Conservation (phyloP, 495 filamentous ascomycete species). For the Aspergillus asperescens region DNA sequence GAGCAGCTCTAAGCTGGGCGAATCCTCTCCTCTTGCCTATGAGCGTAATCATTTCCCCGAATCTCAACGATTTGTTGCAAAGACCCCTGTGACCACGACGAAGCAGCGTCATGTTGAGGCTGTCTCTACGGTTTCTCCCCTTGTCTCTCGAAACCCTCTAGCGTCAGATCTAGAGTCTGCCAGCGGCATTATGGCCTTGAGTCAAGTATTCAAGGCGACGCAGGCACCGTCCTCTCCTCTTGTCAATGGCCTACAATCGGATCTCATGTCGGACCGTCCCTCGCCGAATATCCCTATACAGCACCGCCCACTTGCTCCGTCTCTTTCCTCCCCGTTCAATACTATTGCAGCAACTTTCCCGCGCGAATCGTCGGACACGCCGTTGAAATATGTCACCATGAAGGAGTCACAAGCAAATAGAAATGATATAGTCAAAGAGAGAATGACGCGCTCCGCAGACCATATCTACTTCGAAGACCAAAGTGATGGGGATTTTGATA, state of each 20-base stretch:
- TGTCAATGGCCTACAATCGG: slow-evolving; percentile 33
- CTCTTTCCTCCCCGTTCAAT: slow-evolving; percentile 40
- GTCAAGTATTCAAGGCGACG: slow-evolving; percentile 48
- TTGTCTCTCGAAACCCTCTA: slow-evolving; percentile 43
- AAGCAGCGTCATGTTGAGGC: slow-evolving; percentile 30
- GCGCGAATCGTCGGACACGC: slow-evolving; percentile 42
- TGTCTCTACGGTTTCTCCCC: slow-evolving; percentile 32
- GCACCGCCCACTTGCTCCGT: slow-evolving; percentile 30
- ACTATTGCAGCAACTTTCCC: slow-evolving; percentile 29
- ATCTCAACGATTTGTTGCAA: slow-evolving; percentile 44
- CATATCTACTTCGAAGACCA: slow-evolving; percentile 36
- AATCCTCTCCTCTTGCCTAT: slow-evolving; percentile 37
- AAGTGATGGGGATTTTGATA: slow-evolving; percentile 45
- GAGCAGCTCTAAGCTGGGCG: slow-evolving; percentile 31
- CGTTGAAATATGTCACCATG: slow-evolving; percentile 47
- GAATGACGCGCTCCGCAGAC: slow-evolving; percentile 39
- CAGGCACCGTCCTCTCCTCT: slow-evolving; percentile 51
- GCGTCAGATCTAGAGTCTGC: slow-evolving; percentile 36
- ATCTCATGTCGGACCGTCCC: slow-evolving; percentile 44
- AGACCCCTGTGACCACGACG: slow-evolving; percentile 39
- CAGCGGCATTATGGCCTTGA: slow-evolving; percentile 44
- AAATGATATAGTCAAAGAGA: slow-evolving; percentile 29
- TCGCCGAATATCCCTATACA: slow-evolving; percentile 50
- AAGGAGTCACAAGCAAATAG: slow-evolving; percentile 45
- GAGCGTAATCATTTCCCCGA: slow-evolving; percentile 45